Evolutionary conservation across 495 filamentous ascomycete genomes (phyloP).

Genomic region (Amniculicola lignicola): DNA sequence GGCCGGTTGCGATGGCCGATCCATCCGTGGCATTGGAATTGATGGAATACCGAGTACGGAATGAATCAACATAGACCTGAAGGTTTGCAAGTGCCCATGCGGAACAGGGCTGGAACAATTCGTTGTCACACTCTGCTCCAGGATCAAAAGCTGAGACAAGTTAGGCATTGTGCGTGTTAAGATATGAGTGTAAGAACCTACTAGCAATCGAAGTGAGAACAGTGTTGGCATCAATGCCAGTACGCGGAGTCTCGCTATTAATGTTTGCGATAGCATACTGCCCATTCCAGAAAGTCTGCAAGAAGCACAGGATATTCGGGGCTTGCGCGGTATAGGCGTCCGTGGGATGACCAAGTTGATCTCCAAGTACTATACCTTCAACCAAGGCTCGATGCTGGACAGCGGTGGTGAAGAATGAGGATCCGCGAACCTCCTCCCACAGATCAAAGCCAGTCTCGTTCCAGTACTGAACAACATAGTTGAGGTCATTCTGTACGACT

Average conservation of each 20-base stretch:
- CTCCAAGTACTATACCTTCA: slow-evolving; percentile 59
- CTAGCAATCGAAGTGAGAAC: slow-evolving; percentile 61
- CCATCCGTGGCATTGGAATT: slow-evolving; percentile 42
- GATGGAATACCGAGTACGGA: slow-evolving; percentile 52
- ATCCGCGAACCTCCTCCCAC: slow-evolving; percentile 67
- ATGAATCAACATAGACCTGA: slow-evolving; percentile 61
- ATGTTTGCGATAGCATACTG: slow-evolving; percentile 58
- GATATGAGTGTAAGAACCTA: background rate
- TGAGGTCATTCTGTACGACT: slow-evolving; percentile 63
- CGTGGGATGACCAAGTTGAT: slow-evolving; percentile 45
- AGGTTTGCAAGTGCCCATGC: slow-evolving; percentile 62
- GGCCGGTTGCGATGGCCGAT: slow-evolving; percentile 58
- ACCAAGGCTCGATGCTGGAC: slow-evolving; percentile 55
- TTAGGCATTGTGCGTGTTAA: background rate
- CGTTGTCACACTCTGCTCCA: slow-evolving; percentile 52
- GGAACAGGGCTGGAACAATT: slow-evolving; percentile 65
- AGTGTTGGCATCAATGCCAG: slow-evolving; percentile 61
- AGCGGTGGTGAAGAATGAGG: slow-evolving; percentile 58
- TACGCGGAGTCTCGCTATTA: slow-evolving; percentile 45
- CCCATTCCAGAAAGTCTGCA: slow-evolving; percentile 62
- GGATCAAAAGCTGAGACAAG: slow-evolving; percentile 53
- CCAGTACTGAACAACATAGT: slow-evolving; percentile 70
- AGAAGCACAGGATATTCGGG: slow-evolving; percentile 59
- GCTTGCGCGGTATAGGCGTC: slow-evolving; percentile 52
- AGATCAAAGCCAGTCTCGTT: slow-evolving; percentile 65